Evolutionary conservation across 306 rosid genomes (phyloP), one percentile per base, ranked within the genome.

Genomic region (Alnus glutinosa): DNA sequence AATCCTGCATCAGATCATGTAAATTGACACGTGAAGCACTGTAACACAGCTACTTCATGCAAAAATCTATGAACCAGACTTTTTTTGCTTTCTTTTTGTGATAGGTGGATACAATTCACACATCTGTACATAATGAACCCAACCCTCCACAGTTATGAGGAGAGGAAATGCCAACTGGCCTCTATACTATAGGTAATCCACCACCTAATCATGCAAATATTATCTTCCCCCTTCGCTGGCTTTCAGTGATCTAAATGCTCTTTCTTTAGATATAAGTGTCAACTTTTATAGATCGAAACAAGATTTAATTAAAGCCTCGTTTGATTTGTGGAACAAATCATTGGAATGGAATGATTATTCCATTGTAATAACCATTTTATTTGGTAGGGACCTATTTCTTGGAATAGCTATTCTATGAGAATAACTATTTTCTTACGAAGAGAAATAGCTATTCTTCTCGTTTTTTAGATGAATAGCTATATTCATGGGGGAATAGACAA

Each of bases 1-100:
- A 85, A 71, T 80, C 77, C 98, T 95, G 91, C 84, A 84, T 59
- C 78, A 82, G 75, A 76, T 47, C 54, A 12, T 71, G 59, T 32
- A 68, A 77, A 50, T 28, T 10, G 70, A 44, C 70, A 51, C 39
- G 10, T 55, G 39, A 48, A 71, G 66, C 63, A 51, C 2, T 37
- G 42, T 28, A 34, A 14, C 51, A 14, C 28, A 8, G 50, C 55
- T 55, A 78, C 70, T 12, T 5, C 67, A n/a, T 57, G 10, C 69
- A 51, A 67, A 37, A 66, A 16, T 11, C 63, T n/a, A 37, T 77
- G 70, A 19, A 28, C 30, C 30, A 44, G 49, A 8, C 72, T 30
- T 9, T 28, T 59, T 14, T 63, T 34, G 23, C 28, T 19, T 3
- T 0, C 13, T 12, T 4, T 11, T 59, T 19, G 42, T 34, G 42